These are phyloP conservation scores for Ormosia semicastrata DNA, from an alignment of 306 rosid genomes.

Conservation along the genomic window DNA sequence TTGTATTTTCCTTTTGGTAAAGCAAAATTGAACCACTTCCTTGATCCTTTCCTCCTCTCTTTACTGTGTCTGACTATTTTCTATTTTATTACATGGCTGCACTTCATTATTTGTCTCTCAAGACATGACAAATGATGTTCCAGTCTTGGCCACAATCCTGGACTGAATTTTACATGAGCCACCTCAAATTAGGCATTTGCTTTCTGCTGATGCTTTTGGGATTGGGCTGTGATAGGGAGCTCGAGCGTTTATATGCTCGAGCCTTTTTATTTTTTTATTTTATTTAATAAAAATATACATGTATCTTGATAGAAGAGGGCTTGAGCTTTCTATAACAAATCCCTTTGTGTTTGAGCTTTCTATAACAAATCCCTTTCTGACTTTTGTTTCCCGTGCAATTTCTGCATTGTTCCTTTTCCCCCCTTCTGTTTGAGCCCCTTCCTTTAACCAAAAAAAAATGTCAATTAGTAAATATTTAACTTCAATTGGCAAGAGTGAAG, in stretches of 20 bases:
- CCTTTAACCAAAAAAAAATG: not conserved
- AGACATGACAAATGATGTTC: not conserved
- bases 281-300: too few species aligned
- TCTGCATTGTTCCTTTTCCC: not conserved
- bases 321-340: not conserved
- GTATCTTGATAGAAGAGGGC: not conserved
- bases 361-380: not conserved
- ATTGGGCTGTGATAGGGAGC: not conserved
- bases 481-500: not conserved
- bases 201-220: not conserved
- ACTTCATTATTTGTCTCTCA: not conserved
- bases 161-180: not conserved
- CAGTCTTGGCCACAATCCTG: slow-evolving; percentile 6
- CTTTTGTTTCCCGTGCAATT: not conserved
- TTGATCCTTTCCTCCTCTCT: not conserved
- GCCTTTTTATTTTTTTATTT: too few species aligned
- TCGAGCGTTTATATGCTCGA: not conserved
- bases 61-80: not conserved
- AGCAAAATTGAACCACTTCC: not conserved
- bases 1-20: not conserved
- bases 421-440: not conserved
- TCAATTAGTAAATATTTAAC: not conserved
- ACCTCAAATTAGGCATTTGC: not conserved
- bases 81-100: not conserved
- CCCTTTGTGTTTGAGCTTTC: too few species aligned